Base-by-base conservation (phyloP, 306 rosid species). In the Pterocarpus santalinus region DNA sequence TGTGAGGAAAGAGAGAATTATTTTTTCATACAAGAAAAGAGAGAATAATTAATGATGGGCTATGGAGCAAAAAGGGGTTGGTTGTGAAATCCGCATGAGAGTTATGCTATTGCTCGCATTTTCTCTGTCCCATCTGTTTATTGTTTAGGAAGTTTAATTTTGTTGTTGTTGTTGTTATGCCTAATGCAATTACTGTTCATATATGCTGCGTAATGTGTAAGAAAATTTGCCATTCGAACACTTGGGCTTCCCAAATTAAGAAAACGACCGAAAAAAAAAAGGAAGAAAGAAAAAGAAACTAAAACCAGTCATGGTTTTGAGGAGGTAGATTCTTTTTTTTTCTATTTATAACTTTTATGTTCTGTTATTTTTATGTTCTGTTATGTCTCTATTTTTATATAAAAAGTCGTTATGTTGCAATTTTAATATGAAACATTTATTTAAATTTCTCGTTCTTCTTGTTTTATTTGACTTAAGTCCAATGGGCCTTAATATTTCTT, bases 81-180 rank as follows among this genome's bases (percentile, higher is more conserved):
- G 80, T 44, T 67, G 71, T 67, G 76, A 64, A 53, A 38, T 64
- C 2, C 73, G 34, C 52, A 28, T 58, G 64, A 81, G 41, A 43
- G 69, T 57, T 65, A 65, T 44, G 73, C 16, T 17, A 14, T 13
- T 15, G 17, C 17, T 51, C 2, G 5, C 4, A 51, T 51, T n/a
- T 5, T 51, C 57, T 12, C 13, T 47, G 53, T 43, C 56, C 9
- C 11, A 17, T 43, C 56, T 66, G 52, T 66, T 66, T 39, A 38
- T 38, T 65, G 52, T 38, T 65, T 65, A 17, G 33, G 52, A n/a
- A 16, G 28, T 38, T n/a, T 64, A 64, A 61, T 32, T 61, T 55
- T 55, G 32, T 55, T 55, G 61, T 5, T 55, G 61, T 47, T 47
- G 8, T 39, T 39, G 7, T 11, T 53, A 53, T 16, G 7, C 30